Evolutionary conservation across 352 stramenopile genomes (phyloP), one percentile per base, ranked within the genome.

Genomic region (Phytophthora agathidicida): DNA sequence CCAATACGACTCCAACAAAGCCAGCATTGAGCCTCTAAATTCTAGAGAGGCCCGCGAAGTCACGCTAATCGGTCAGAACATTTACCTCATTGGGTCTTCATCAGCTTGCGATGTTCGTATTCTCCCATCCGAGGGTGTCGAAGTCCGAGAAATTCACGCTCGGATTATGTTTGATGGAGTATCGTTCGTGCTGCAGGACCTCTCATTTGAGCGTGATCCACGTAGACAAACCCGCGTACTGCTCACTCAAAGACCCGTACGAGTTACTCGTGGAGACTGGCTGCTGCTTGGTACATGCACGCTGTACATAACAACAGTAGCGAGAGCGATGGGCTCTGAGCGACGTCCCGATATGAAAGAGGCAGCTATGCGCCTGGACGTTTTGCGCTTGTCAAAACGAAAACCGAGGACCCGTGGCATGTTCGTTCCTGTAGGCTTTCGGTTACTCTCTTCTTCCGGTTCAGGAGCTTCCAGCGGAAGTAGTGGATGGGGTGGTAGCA

Each of bases 101-200:
- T 36, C 75, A 8, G 58, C 52, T 41, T 92, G 82, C 17, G 80
- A 92, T 32, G 68, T 90, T 8, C 64, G 78, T 5, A 64, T 71
- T 43, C 64, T 87, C 7, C 48, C 70, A 0, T 70, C 69, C 7
- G 72, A 75, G 10, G 77, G 70, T 9, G 59, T 49, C 8, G 49
- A 63, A 42, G 65, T 92, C 7, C 73, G 73, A 37, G 61, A 54
- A 4, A 73, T 90, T 2, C 82, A 92, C 53, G 71, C 82, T 24
- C 68, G 80, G 19, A 89, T 92, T 41, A 35, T 60, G 0, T 89
- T 90, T 37, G 80, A 92, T 24, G 80, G 80, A 2, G 58, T 60
- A 14, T 86, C 80, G n/a, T 91, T 87, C 45, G 54, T 91, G 33
- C 58, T 91, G 7, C 73, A 91, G 48, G 82, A 91, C 23, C 55